These are phyloP conservation scores for Tuctoria greenei DNA, from an alignment of 176 grass and related monocot species.

Conservation along the genomic window DNA sequence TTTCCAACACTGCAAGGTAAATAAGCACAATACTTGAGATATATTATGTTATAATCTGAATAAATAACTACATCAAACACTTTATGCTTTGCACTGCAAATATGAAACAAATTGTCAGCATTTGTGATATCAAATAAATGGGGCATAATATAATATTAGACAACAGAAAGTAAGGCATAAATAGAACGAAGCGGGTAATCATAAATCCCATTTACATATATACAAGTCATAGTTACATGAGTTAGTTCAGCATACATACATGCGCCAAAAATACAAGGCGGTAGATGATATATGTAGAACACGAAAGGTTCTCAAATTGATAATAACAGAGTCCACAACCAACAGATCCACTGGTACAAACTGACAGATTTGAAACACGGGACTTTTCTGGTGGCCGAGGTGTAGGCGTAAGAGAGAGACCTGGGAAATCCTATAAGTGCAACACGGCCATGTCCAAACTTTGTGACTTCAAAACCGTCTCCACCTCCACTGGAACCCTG, in stretches of 20 bases:
- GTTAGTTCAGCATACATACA: slow-evolving; percentile 30
- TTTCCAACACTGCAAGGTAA: slow-evolving; percentile 88
- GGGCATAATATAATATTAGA: slow-evolving; percentile 7
- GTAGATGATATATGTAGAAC: neutral
- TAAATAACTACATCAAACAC: neutral
- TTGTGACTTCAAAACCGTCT: slow-evolving; percentile 99
- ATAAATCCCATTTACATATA: slow-evolving; percentile 17
- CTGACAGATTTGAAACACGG: neutral
- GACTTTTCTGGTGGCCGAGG: neutral
- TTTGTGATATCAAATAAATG: slow-evolving; percentile 14
- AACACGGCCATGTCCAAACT: slow-evolving; percentile 98
- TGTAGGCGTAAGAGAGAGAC: slow-evolving; percentile 41
- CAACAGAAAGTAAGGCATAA: neutral
- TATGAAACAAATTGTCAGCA: neutral
- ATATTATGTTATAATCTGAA: slow-evolving; percentile 15
- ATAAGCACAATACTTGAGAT: slow-evolving; percentile 19
- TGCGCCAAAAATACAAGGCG: slow-evolving; percentile 22
- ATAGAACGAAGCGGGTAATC: slow-evolving; percentile 1
- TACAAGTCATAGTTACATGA: neutral
- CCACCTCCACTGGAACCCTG: slow-evolving; percentile 88
- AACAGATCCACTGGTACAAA: neutral
- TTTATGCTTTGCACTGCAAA: slow-evolving; percentile 13
- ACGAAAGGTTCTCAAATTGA: slow-evolving; percentile 13
- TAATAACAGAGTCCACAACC: neutral
- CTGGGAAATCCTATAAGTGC: slow-evolving; percentile 97